Evolutionary conservation across 148 eudicot species (phyloP).

Genomic region (Vaccinium myrtillus): DNA sequence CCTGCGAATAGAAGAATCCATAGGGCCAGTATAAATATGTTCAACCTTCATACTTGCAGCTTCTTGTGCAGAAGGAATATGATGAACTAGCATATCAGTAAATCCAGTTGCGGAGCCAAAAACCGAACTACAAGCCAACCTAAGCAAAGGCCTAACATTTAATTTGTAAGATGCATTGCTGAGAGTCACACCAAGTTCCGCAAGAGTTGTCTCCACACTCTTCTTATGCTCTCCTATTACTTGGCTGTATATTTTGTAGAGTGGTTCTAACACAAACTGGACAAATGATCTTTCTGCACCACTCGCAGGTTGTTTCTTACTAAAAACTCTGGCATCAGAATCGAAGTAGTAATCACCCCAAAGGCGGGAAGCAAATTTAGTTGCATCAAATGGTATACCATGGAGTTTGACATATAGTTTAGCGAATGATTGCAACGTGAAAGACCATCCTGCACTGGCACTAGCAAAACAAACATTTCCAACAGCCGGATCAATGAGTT

Average conservation of each 20-base stretch:
- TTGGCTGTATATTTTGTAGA: slow-evolving; percentile 95
- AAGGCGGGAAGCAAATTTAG: slow-evolving; percentile 85
- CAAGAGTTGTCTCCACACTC: slow-evolving; percentile 92
- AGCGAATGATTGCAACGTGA: slow-evolving; percentile 93
- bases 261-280: slow-evolving; percentile 93
- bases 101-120: slow-evolving; percentile 98
- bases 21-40: slow-evolving; percentile 86
- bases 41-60: slow-evolving; percentile 82
- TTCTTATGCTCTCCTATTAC: slow-evolving; percentile 98
- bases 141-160: slow-evolving; percentile 92
- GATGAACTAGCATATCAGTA: slow-evolving; percentile 96
- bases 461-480: slow-evolving; percentile 98
- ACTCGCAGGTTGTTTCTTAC: slow-evolving; percentile 63
- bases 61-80: slow-evolving; percentile 88
- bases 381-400: slow-evolving; percentile 89
- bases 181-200: slow-evolving; percentile 93
- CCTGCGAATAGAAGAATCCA: slow-evolving; percentile 63
- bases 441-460: slow-evolving; percentile 98
- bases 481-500: slow-evolving; percentile 76
- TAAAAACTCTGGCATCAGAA: slow-evolving; percentile 66
- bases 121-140: slow-evolving; percentile 94
- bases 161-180: slow-evolving; percentile 83
- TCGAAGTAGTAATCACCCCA: slow-evolving; percentile 94
- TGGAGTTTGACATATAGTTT: slow-evolving; percentile 91
- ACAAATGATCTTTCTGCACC: slow-evolving; percentile 95